Evolutionary conservation across 2,329 filamentous ascomycete species (phyloP).

Genomic region (Cercospora sojina): DNA sequence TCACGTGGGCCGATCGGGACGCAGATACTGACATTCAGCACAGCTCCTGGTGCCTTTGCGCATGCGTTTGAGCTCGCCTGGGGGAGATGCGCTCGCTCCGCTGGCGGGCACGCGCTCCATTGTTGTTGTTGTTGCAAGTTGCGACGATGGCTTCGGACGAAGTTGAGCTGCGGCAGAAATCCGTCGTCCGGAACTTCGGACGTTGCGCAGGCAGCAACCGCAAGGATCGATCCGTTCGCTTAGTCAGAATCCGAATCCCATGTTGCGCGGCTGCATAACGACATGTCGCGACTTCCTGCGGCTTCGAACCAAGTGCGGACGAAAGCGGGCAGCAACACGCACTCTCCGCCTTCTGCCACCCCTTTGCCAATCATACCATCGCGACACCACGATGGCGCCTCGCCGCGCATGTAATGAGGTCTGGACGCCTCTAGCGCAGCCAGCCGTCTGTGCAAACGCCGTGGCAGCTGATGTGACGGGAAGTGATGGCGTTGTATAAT

Average conservation of each 20-base stretch:
- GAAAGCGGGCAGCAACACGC: neutral
- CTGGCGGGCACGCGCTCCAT: neutral
- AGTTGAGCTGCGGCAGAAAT: neutral
- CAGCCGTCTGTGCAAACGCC: neutral
- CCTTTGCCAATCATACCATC: neutral
- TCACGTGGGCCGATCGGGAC: neutral
- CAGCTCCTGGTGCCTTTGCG: conserved; percentile 37
- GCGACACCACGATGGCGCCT: neutral
- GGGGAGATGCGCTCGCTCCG: neutral
- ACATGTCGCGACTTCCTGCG: neutral
- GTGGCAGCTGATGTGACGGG: neutral
- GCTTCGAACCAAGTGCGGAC: neutral
- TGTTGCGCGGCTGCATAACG: neutral
- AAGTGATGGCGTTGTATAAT: neutral
- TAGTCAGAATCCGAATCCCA: neutral
- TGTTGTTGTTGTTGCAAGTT: too few relatives aligned
- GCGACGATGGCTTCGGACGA: neutral
- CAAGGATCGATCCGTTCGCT: neutral
- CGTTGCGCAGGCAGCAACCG: neutral
- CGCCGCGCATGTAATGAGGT: neutral
- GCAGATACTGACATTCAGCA: conserved; percentile 31
- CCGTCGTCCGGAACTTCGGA: neutral
- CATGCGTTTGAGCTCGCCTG: conserved; percentile 22
- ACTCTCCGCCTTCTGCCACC: neutral
- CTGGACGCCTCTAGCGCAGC: neutral